Evolutionary conservation across 768 basidiomycete genomes (phyloP), one percentile per base, ranked within the genome.

Genomic region (Kwoniella heveanensis): DNA sequence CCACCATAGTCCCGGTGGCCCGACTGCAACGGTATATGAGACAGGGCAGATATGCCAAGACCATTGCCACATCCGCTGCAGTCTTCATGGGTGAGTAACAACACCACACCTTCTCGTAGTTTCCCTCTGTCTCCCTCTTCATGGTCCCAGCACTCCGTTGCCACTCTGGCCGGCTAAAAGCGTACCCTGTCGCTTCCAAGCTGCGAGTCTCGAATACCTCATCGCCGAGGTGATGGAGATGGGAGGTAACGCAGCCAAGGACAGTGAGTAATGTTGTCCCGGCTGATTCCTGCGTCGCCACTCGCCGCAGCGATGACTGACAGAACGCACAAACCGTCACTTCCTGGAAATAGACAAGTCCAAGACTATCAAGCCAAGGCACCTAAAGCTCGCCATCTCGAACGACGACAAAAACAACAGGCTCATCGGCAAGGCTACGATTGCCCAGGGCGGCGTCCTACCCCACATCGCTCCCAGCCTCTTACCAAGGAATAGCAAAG

Each of bases 181-280:
- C 32, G 32, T 6, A 7, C 13, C 13, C 13, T 36, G 32, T 36
- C 13, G 32, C 13, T 36, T 36, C 13, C 13, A 36, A 70, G 68
- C 64, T 24, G 90, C 90, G 2, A 89, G 91, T 52, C 86, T 92
- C 53, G 91, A 92, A 78, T 92, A 93, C 76, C 87, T 93, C 55
- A 87, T 88, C 60, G 91, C 91, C 27, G 92, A 93, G 80, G 89
- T 93, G 77, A 85, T 92, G 59, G 91, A 93, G 79, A 83, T 93
- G 29, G 89, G 91, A 53, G 91, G 91, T 55, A 79, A 80, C 70
- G 80, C 86, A 22, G 88, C 88, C 32, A 84, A 86, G 58, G 88
- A 90, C 71, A 86, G 89, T 82, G 87, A 88, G 83, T 68, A n/a
- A n/a, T n/a, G n/a, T n/a, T n/a, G n/a, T n/a, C n/a, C n/a, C n/a